phyloP scores from a whole-genome alignment of 106 monocot species.

The Alisma plantagoaquatica region DNA sequence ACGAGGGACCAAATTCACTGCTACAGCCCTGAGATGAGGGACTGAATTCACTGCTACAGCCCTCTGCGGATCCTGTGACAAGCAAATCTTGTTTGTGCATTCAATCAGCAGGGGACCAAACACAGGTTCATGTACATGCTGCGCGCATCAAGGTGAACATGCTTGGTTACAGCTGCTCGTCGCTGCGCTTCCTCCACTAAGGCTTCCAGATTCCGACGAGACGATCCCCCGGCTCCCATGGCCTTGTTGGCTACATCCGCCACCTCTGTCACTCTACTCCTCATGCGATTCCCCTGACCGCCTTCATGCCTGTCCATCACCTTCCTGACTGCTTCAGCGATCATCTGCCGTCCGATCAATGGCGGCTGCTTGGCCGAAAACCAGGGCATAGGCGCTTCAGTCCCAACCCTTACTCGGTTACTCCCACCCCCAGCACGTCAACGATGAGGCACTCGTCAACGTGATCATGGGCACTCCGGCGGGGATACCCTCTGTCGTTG shows the following conservation, averaged over 20 bases:
- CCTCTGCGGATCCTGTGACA: no score
- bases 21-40: no score
- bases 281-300: neutral
- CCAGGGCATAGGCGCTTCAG: slow-evolving; percentile 4
- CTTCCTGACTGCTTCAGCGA: neutral
- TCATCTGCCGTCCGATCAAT: neutral
- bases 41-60: no score
- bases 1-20: no score
- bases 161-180: no score
- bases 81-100: no score
- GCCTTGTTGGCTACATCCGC: neutral
- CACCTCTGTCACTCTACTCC: neutral
- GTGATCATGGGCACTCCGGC: slow-evolving; percentile 27
- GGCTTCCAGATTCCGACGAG: neutral
- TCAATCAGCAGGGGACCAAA: no score
- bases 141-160: no score
- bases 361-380: no score
- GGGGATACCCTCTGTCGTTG: neutral
- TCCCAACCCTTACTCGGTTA: slow-evolving; percentile 9
- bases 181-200: neutral
- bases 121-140: no score
- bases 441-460: slow-evolving; percentile 34
- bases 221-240: slow-evolving; percentile 2
- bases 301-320: neutral
- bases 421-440: slow-evolving; percentile 19